Evolutionary conservation across 2,329 filamentous ascomycete genomes (phyloP), one percentile per base, ranked within the genome.

Genomic region (Apiospora malaysiana): DNA sequence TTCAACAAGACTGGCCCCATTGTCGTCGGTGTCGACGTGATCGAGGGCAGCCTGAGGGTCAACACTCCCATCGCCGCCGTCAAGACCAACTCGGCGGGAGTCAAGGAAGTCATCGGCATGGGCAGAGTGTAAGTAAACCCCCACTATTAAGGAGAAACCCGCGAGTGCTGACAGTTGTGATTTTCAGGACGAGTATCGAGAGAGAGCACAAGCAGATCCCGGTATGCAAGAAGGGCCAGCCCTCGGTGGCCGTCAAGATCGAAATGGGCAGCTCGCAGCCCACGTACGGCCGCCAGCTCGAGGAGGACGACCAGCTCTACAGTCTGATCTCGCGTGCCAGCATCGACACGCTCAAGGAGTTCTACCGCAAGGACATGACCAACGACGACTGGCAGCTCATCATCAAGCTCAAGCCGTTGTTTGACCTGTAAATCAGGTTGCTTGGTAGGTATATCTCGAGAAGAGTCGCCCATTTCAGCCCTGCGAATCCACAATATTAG

Each of bases 1-100:
- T 99, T 99, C 90, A 98, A 98, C 89, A 99, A 99, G 89, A 97
- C 95, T 68, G 90, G 91, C 75, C 96, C 96, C 47, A 98, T 99
- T 76, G 94, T 99, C 71, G 86, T 99, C 67, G 96, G 96, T 85
- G 93, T 98, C 43, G 97, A 99, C 83, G 95, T 98, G 45, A 83
- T 93, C n/a, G 96, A 98, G 73, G 96, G 97, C 42, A 92, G 90
- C 76, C 88, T 99, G 68, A 90, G 91, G 77, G 85, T 97, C 77
- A 93, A 95, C 81, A 98, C 97, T 7, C 96, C 96, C 8, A 92
- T 99, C 75, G 93, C 94, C 1, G 94, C 91, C 3, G 90, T 99
- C 73, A 97, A 93, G 72, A 97, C 97, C 80, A 83, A 93, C 0
- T 88, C 89, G 23, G 97, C 94, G 0, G 92, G 92, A 45, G 85